Evolutionary conservation across 2,329 filamentous ascomycete genomes (phyloP).

Genomic region (Cryphonectria nitschkei): DNA sequence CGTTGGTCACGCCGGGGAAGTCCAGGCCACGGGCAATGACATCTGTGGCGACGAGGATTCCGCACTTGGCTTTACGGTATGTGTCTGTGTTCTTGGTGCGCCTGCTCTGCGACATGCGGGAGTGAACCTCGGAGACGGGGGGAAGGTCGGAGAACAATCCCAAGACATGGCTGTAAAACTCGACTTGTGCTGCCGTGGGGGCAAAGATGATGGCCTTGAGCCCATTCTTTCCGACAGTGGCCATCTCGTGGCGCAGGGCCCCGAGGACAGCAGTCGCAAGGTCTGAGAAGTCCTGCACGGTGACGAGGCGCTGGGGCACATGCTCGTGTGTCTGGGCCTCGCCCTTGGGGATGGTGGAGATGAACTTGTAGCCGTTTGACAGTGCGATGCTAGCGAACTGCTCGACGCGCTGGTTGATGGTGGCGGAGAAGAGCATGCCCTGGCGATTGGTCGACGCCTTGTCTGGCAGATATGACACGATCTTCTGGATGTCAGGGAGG

Average conservation of each 20-base stretch:
- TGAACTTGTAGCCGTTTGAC: conserved; percentile 73
- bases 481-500: conserved; percentile 76
- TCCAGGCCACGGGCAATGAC: conserved; percentile 75
- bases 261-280: conserved; percentile 63
- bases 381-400: conserved; percentile 72
- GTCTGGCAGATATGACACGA: conserved; percentile 70
- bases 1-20: conserved; percentile 69
- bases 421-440: conserved; percentile 86
- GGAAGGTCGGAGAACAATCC: conserved; percentile 45
- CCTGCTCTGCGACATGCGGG: conserved; percentile 53
- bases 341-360: conserved; percentile 76
- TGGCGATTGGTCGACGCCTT: conserved; percentile 62
- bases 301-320: conserved; percentile 73
- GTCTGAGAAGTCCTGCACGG: conserved; percentile 71
- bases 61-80: conserved; percentile 56
- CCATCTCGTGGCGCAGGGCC: conserved; percentile 53
- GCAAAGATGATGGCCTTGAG: conserved; percentile 90
- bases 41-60: conserved; percentile 69
- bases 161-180: conserved; percentile 54
- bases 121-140: conserved; percentile 51
- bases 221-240: conserved; percentile 42
- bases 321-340: conserved; percentile 77
- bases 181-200: conserved; percentile 59
- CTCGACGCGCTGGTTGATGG: conserved; percentile 78
- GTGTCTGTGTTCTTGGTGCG: conserved; percentile 63